Base-by-base conservation (phyloP, 2,329 filamentous ascomycete species). In the Sclerotinia glacialis region DNA sequence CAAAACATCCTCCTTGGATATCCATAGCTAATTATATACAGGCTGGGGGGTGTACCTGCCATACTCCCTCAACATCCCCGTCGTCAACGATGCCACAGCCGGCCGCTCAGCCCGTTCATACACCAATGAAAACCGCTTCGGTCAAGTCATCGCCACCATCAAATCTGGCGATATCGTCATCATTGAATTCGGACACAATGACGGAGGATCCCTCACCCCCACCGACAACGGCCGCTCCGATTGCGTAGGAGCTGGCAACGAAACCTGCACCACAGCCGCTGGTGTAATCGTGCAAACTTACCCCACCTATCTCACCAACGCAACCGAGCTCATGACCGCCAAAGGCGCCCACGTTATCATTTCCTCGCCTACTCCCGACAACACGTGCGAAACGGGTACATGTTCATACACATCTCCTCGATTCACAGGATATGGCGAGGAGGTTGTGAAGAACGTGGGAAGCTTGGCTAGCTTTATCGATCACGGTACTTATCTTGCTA, bases 61-160 rank as follows among this genome's bases (percentile, higher is more conserved):
- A 58, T 81, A 84, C 72, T 84, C 81, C 49, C 74, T 84, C 64
- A 75, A 80, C 11, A 73, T 80, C 40, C 76, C 79, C 0, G 83
- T 89, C 7, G 79, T 84, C 70, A 91, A 91, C 79, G 79, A 84
- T 62, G 89, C 89, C 44, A 83, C 89, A 26, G 87, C 81, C 14
- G 89, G 89, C 18, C 85, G 88, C 60, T 87, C 84, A 37, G 86
- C 88, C 1, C 83, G 88, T 56, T 89, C 86, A 31, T 91, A 82
- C 77, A 88, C 84, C 1, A 82, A 85, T 60, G 88, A 91, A 77
- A 85, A 85, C 16, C 85, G 86, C 21, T 91, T 91, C 78, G 77
- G 81, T 21, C 80, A 79, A 0, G 83, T 90, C 66, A 81, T 83
- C 60, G 77, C 80, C 40, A 72, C 34, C 71, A 82, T 73, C 16